These are phyloP conservation scores for Colletotrichum higginsianum DNA, from an alignment of 2,329 filamentous ascomycete species.

Conservation along the genomic window DNA sequence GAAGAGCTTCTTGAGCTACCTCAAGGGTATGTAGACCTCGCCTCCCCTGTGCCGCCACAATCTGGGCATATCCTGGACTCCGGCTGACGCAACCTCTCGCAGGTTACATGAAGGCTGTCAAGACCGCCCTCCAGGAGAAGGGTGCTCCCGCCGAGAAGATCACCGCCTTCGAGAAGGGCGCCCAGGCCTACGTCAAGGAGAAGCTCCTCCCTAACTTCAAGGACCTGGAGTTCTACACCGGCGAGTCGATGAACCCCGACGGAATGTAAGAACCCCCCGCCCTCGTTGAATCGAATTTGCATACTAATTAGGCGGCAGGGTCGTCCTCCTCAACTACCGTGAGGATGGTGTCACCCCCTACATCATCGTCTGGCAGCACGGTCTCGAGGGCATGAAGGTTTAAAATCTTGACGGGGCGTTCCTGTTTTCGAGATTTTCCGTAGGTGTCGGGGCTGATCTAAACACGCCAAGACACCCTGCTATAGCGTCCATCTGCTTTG, in stretches of 20 bases:
- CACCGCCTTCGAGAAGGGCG: conserved; percentile 84
- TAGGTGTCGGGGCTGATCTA: conserved; percentile 24
- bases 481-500: conserved; percentile 43
- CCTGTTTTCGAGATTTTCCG: conserved; percentile 37
- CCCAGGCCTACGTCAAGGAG: conserved; percentile 83
- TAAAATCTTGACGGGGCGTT: conserved; percentile 63
- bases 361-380: conserved; percentile 95
- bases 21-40: conserved; percentile 78
- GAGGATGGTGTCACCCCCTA: conserved; percentile 95
- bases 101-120: conserved; percentile 95
- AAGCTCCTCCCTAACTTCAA: conserved; percentile 88
- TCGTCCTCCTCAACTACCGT: conserved; percentile 96
- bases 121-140: conserved; percentile 76
- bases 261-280: conserved; percentile 80
- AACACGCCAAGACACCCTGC: conserved; percentile 32
- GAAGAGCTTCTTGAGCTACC: conserved; percentile 85
- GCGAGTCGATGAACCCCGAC: conserved; percentile 92
- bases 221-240: conserved; percentile 95
- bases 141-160: conserved; percentile 76
- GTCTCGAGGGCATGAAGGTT: conserved; percentile 90
- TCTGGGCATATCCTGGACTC: neutral
- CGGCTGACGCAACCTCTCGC: neutral
- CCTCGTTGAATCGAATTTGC: conserved; percentile 10
- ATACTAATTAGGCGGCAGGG: conserved; percentile 62
- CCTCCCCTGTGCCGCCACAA: neutral